Evolutionary conservation across 2,329 filamentous ascomycete genomes (phyloP).

Genomic region (Penicillium capsulatum): DNA sequence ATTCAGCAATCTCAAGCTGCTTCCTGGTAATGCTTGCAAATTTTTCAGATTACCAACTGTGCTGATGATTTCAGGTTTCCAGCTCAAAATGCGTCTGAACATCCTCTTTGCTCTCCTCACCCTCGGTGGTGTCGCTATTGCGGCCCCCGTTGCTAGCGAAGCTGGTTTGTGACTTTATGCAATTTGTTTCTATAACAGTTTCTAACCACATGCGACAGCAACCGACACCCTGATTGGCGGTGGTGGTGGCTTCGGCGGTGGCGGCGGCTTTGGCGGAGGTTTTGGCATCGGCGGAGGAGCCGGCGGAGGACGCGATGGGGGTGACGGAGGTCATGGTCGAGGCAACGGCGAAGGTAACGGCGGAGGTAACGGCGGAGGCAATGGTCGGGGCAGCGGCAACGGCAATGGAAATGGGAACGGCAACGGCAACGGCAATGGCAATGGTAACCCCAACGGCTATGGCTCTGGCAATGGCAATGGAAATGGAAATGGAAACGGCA

Average conservation of each 20-base stretch:
- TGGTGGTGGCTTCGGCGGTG: conserved; percentile 7
- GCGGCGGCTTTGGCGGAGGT: conserved; percentile 6
- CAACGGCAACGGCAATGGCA: background rate
- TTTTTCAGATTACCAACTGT: too few species aligned
- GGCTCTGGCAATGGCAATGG: too few species aligned
- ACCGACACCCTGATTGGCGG: background rate
- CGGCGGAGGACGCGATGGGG: conserved; percentile 7
- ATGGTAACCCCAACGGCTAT: too few species aligned
- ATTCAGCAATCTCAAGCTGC: background rate
- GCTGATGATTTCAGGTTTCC: background rate
- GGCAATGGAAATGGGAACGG: background rate
- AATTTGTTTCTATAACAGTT: background rate
- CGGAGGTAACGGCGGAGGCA: conserved; percentile 1
- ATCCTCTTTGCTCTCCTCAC: conserved; percentile 11
- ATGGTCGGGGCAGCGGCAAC: background rate
- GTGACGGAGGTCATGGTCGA: conserved; percentile 1
- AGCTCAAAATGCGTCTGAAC: conserved; percentile 9
- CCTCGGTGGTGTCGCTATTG: conserved; percentile 11
- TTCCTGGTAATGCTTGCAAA: too few species aligned
- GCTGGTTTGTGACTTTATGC: conserved; percentile 8
- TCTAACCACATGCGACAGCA: background rate
- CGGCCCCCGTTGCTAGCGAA: conserved; percentile 11
- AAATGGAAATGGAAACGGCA: conserved; percentile 1
- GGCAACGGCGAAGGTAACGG: conserved; percentile 1
- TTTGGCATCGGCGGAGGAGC: conserved; percentile 5